Base-by-base conservation (phyloP, 2,329 filamentous ascomycete genomes). In the Bisporella sp. region DNA sequence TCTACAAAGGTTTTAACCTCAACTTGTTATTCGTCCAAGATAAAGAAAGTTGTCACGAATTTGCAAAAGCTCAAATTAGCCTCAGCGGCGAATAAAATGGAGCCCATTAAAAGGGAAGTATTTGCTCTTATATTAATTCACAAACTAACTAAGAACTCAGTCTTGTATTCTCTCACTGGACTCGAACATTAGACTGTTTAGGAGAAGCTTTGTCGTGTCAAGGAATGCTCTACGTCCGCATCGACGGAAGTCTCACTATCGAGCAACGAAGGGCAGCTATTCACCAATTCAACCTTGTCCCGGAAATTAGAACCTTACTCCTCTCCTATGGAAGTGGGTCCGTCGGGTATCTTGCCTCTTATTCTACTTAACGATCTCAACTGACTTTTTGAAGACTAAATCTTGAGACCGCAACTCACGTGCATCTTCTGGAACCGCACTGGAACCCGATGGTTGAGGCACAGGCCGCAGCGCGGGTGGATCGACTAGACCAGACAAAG, bases 391-490 rank as follows among this genome's bases (percentile, higher is more conserved):
- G 46, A 7, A 46, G 48, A 1, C 43, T 53, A 5, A 40, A 54
- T 8, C 50, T 56, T 5, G 46, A 57, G 49, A 54, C 55, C 3
- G 62, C 62, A n/a, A 58, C 39, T 30, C 54, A 46, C 5, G 50
- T 64, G 29, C 53, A 61, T 45, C 47, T 64, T 11, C 7, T 64
- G 21, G 62, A 64, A 46, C 62, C 60, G 6, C 62, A 64, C 45
- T 63, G 62, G 62, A 64, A 63, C 48, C 62, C 62, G 1, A 61
- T 57, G 5, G 54, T 60, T 2, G 60, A 64, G 44, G 50, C 47
- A 0, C 60, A 64, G 42, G 60, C 60, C 12, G 53, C 60, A 8
- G 61, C 49, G 1, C 50, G 62, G 6, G 51, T 54, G 1, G 39
- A 55, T n/a, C 48, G 60, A 32, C 41, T 62, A 1, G 62, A 56